Conservation (phyloP, 768 basidiomycete genomes). For the Mycena epipterygia region DNA sequence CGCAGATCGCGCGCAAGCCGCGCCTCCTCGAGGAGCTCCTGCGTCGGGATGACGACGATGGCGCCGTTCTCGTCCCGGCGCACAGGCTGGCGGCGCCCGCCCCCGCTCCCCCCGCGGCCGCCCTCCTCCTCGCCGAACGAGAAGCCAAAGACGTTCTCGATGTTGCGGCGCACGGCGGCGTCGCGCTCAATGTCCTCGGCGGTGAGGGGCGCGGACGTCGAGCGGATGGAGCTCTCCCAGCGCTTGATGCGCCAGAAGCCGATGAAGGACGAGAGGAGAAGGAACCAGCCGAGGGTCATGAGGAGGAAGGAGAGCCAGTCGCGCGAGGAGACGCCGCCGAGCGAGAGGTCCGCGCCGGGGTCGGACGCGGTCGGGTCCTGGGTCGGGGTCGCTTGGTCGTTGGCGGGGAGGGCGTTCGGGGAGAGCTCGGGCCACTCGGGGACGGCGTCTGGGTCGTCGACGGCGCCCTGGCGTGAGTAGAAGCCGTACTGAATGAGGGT, state of each 20-base stretch:
- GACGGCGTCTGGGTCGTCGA: constrained; percentile 34
- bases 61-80: constrained; percentile 43
- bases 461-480: constrained; percentile 63
- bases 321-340: constrained; percentile 61
- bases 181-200: constrained; percentile 67
- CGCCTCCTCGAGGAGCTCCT: constrained; percentile 55
- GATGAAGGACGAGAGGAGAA: constrained; percentile 86
- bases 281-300: constrained; percentile 96
- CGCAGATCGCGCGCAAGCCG: constrained; percentile 64
- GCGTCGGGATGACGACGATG: constrained; percentile 45
- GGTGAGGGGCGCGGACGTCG: constrained; percentile 49
- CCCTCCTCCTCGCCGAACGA: constrained; percentile 49
- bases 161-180: constrained; percentile 60
- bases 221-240: constrained; percentile 82
- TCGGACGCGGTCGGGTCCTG: constrained; percentile 39
- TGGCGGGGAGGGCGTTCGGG: neutral
- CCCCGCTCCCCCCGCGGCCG: constrained; percentile 5
- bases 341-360: constrained; percentile 39
- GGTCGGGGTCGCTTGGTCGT: neutral
- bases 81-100: constrained; percentile 14
- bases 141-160: constrained; percentile 68
- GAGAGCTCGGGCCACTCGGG: constrained; percentile 27
- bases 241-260: constrained; percentile 89
- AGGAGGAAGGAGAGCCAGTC: constrained; percentile 95
- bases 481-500: constrained; percentile 96